Base-by-base conservation (phyloP, 306 rosid species). In the Cucumis melo region DNA sequence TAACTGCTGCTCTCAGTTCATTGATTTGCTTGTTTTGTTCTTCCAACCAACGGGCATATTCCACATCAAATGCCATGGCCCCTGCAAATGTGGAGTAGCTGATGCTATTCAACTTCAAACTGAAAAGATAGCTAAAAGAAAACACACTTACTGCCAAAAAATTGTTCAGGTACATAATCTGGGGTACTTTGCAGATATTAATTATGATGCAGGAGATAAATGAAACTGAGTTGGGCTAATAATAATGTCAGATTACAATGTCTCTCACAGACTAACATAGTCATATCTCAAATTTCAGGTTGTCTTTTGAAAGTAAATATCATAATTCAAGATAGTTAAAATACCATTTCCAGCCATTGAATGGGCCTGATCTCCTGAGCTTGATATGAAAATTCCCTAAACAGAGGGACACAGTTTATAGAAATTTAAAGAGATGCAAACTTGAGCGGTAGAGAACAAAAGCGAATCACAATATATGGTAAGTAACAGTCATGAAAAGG, bases 291-390 rank as follows among this genome's bases (percentile, higher is more conserved):
- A 55, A 74, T 78, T 73, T 71, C 42, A 8, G 59, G 14, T 24
- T 27, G 36, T 4, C 59, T 48, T 41, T 9, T 51, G 60, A 13
- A 73, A 51, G 62, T 73, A 73, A 71, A 51, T 73, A 32, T 51
- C 29, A 11, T 51, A 48, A 73, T 51, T 51, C 20, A 32, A 70
- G 23, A 70, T 50, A 82, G 55, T 62, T 82, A 59, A 80, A 83
- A 77, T 91, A 91, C 98, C 97, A 84, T 90, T 93, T 88, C 96
- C 97, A 83, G 94, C 88, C 92, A 91, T 91, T 13, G 97, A 93
- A 78, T 93, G 97, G 42, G 97, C 75, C 82, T 93, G 98, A 78
- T 93, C 98, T 80, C 92, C 97, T 0, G 93, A 77, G 79, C 96
- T 87, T 78, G 98, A 93, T 83, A 93, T 93, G 86, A 93, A 91